Percentiles rank a stretch among this genome's conserved stretches.
phyloP scores from a whole-genome alignment of 129 eudicot genomes.

The Dittrichia graveolens region DNA sequence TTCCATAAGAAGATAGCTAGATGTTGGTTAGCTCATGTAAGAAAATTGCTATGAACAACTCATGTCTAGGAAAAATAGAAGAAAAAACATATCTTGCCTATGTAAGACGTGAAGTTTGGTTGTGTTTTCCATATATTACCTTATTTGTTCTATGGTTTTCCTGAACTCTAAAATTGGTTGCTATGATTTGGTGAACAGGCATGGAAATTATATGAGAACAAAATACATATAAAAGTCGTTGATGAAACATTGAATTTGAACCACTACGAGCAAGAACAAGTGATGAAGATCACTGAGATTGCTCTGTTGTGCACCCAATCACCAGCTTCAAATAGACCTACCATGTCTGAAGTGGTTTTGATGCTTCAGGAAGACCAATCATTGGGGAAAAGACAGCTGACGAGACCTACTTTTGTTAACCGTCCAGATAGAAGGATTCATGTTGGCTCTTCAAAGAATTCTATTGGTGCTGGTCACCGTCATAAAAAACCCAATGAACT shows the following conservation, averaged over 20 bases:
- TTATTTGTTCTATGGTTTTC: background rate
- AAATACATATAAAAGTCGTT: constrained; percentile 40
- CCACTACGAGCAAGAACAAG: constrained; percentile 45
- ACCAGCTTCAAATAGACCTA: constrained; percentile 57
- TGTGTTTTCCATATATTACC: background rate
- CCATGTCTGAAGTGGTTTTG: constrained; percentile 65
- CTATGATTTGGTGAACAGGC: constrained; percentile 39
- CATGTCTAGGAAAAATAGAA: no score
- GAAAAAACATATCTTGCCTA: no score
- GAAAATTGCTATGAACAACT: no score
- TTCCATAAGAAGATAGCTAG: no score
- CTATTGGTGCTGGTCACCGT: background rate
- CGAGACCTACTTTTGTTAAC: constrained; percentile 35
- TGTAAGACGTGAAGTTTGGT: background rate
- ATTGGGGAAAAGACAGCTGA: constrained; percentile 31
- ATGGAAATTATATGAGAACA: constrained; percentile 59
- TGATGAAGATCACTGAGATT: constrained; percentile 60
- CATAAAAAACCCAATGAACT: background rate
- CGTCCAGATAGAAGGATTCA: constrained; percentile 30
- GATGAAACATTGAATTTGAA: constrained; percentile 48
- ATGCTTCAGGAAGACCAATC: constrained; percentile 52
- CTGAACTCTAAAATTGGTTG: background rate
- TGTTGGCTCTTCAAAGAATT: constrained; percentile 23
- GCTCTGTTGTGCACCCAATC: constrained; percentile 78
- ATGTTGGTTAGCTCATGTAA: no score